A percentile compares a stretch with the other conserved stretches of the same genome.
phyloP scores from a whole-genome alignment of 2,329 filamentous ascomycete species.

The Torrubiella hemipterigena region DNA sequence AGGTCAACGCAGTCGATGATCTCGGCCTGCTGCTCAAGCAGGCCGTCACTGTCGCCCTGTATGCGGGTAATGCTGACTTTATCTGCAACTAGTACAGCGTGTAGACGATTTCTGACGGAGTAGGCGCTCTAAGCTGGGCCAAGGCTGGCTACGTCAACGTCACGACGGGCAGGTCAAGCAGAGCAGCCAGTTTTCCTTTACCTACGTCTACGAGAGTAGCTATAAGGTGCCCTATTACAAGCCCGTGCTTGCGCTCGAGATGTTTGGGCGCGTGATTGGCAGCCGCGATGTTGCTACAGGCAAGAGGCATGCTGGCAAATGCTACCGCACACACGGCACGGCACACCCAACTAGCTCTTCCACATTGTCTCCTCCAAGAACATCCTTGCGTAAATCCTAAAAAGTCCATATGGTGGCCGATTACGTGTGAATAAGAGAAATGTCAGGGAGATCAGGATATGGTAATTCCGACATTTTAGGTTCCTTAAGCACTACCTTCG shows the following conservation, averaged over 20 bases:
- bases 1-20: conserved; percentile 27
- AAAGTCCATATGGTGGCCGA: no score
- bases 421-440: no score
- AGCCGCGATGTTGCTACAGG: conserved; percentile 1
- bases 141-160: conserved; percentile 58
- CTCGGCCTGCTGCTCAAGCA: conserved; percentile 42
- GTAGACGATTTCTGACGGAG: conserved; percentile 50
- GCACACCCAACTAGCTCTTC: no score
- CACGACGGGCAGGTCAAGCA: conserved; percentile 58
- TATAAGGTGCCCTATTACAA: conserved; percentile 46
- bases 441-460: no score
- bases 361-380: no score
- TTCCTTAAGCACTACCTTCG: no score
- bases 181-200: conserved; percentile 55
- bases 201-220: conserved; percentile 47
- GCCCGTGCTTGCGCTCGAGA: conserved; percentile 18
- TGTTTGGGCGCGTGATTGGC: conserved; percentile 1
- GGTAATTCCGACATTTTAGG: no score
- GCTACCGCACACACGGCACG: conserved; percentile 1
- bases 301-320: background rate
- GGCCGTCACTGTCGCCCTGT: conserved; percentile 52
- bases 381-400: no score
- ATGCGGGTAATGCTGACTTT: conserved; percentile 50
- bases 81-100: conserved; percentile 54
- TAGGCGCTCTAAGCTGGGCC: conserved; percentile 31